Conservation (phyloP, 164 flowering plant genomes). For the Liriodendron chinense region DNA sequence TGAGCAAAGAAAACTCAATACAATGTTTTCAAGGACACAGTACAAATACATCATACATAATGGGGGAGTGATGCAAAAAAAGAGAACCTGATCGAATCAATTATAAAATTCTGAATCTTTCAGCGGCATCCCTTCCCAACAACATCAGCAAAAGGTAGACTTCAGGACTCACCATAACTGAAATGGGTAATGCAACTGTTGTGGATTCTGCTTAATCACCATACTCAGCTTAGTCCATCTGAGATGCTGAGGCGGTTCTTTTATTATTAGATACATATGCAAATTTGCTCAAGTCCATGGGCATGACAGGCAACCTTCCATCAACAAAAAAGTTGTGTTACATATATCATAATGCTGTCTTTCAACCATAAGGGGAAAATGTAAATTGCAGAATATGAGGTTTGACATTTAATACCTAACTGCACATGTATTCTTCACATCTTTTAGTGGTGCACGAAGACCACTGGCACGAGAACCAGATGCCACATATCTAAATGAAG, state of each 20-base stretch:
- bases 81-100: neutral
- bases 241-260: slow-evolving; percentile 24
- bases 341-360: neutral
- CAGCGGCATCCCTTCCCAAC: neutral
- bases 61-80: neutral
- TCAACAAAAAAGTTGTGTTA: slow-evolving; percentile 1
- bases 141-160: neutral
- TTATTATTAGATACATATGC: slow-evolving; percentile 40
- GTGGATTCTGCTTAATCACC: neutral
- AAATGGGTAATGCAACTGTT: neutral
- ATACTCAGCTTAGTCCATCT: slow-evolving; percentile 6
- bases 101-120: neutral
- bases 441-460: slow-evolving; percentile 90
- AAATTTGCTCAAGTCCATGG: slow-evolving; percentile 43
- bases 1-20: neutral
- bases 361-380: neutral
- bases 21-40: neutral
- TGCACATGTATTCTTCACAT: slow-evolving; percentile 46
- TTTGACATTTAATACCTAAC: slow-evolving; percentile 38
- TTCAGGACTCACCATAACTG: neutral
- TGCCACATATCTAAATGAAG: slow-evolving; percentile 57
- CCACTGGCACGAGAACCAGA: slow-evolving; percentile 98
- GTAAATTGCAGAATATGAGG: neutral
- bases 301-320: slow-evolving; percentile 31
- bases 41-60: neutral